Base-by-base conservation (phyloP, 139 green algal genomes). In the Chlamydomonas schloesseri region DNA sequence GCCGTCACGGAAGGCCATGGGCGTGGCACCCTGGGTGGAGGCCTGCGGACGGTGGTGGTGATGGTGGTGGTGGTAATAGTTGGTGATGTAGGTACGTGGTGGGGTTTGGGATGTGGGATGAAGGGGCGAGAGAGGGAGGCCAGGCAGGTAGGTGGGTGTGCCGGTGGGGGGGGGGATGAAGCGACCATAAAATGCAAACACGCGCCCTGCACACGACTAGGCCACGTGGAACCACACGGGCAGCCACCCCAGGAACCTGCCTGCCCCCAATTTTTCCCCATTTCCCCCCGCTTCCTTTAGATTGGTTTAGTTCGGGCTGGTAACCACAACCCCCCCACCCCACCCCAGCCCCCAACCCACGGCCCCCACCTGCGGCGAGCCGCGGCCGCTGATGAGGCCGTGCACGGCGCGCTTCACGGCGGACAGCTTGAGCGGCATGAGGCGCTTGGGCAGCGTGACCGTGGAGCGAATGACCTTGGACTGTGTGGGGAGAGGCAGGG, bases 371-470 rank as follows among this genome's bases (percentile, higher is more conserved):
- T 85, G 79, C 31, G 47, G 79, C 50, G 47, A 17, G 11, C 11
- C 10, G 60, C 60, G 24, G 46, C 62, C 46, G 71, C 29, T 36
- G 37, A 88, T 11, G 29, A 88, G 74, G 3, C 42, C 29, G 67
- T 86, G 87, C 31, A 91, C 37, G 24, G 82, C 65, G 14, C 77
- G 83, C 81, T 93, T 93, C 78, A 94, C 64, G 47, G 87, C 23
- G 28, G 69, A 65, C 68, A 95, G 86, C 18, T 80, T 77, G 13
- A 92, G 64, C 37, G 94, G 93, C 76, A 97, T 82, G 71, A 97
- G 92, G 36, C 86, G 88, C 77, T 95, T 95, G 36, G 94, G 91
- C 46, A 96, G 85, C 4, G 93, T 94, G 9, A 55, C 21, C 46
- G 94, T 90, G 68, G 79, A 65, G 64, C 81, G 42, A 11, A 94